Conservation (phyloP, 139 green algal species). For the Chlorella vulgaris region DNA sequence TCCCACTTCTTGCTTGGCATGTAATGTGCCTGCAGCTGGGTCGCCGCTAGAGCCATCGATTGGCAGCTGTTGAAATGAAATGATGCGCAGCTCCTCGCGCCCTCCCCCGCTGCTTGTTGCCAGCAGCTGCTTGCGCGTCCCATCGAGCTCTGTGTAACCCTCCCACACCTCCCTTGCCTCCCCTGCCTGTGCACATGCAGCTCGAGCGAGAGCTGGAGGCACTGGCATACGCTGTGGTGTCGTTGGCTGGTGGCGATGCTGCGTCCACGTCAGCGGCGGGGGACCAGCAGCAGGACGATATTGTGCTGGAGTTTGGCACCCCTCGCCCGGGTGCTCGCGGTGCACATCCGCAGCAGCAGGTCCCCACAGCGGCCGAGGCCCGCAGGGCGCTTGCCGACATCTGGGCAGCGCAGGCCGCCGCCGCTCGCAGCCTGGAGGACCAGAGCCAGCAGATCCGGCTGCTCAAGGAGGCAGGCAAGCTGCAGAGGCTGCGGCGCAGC, state of each 20-base stretch:
- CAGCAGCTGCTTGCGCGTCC: too few relatives aligned
- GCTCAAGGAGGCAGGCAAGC: constrained; percentile 34
- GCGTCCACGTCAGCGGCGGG: not conserved
- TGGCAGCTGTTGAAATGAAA: too few relatives aligned
- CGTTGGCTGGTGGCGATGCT: constrained; percentile 7
- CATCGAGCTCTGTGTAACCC: too few relatives aligned
- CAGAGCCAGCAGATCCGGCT: constrained; percentile 40
- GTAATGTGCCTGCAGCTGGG: too few relatives aligned
- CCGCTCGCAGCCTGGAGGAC: constrained; percentile 31
- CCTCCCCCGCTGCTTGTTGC: too few relatives aligned
- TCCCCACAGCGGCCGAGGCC: not conserved
- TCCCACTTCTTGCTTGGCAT: too few relatives aligned
- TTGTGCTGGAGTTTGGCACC: constrained; percentile 27
- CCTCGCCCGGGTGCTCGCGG: not conserved
- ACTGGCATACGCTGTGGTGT: constrained; percentile 15
- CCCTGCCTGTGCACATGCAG: not conserved
- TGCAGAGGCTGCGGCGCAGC: constrained; percentile 26
- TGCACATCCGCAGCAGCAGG: not conserved
- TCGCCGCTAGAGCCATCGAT: too few relatives aligned
- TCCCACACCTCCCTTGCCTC: too few relatives aligned
- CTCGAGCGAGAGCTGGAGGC: constrained; percentile 7
- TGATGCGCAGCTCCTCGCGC: too few relatives aligned
- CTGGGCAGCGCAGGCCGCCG: not conserved
- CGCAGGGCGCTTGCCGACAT: constrained; percentile 29
- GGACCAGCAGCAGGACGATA: not conserved